A percentile compares a stretch with the other conserved stretches of the same genome.
Conservation (phyloP, 2,329 filamentous ascomycete species). For the Paecilomyces dactylethromorphus region DNA sequence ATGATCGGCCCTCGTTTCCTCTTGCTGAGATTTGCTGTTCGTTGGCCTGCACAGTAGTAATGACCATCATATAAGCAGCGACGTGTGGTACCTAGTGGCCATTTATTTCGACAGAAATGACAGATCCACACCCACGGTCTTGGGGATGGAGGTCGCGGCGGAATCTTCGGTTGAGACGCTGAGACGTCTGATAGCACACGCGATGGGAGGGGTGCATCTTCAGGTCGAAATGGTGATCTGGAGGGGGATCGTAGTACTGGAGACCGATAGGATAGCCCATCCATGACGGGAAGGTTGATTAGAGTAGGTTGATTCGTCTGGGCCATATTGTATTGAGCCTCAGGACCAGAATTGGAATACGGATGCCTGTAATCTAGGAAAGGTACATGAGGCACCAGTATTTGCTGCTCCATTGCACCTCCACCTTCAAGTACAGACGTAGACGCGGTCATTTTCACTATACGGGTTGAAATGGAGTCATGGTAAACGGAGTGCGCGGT, state of each 20-base stretch:
- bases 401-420: not conserved
- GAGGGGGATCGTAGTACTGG: not conserved
- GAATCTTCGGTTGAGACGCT: not conserved
- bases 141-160: not conserved
- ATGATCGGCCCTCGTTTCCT: not conserved
- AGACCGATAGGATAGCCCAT: not conserved
- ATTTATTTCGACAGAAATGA: not conserved
- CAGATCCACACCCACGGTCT: not conserved
- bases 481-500: not conserved
- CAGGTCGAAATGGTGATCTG: not conserved
- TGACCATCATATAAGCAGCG: not conserved
- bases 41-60: not conserved
- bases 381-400: not conserved
- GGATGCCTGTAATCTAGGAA: not conserved
- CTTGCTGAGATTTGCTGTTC: not conserved
- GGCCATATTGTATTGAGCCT: not conserved
- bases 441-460: not conserved
- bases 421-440: not conserved
- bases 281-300: not conserved
- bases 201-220: not conserved
- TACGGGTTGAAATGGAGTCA: not conserved
- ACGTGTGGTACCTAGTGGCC: not conserved
- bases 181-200: not conserved
- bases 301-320: not conserved
- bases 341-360: not conserved